These are phyloP conservation scores for Aspergillus unguis DNA, from an alignment of 2,329 filamentous ascomycete species.

Conservation along the genomic window DNA sequence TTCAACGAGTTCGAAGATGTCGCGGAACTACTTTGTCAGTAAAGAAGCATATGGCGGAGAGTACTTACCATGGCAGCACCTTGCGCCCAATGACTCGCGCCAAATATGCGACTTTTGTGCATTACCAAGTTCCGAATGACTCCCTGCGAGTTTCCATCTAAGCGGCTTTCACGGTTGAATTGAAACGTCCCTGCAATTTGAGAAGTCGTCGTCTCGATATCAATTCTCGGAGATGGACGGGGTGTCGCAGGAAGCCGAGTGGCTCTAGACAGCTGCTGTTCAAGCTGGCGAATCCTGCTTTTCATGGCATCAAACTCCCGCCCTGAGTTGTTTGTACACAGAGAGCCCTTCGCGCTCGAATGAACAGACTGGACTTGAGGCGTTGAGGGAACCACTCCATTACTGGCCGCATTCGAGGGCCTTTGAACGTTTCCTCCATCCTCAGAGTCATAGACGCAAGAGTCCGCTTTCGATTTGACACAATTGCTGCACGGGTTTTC, in stretches of 20 bases:
- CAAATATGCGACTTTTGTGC: constrained; percentile 56
- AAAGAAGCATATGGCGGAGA: not conserved
- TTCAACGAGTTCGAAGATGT: constrained; percentile 46
- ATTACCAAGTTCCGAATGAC: constrained; percentile 44
- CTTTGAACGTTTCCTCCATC: not conserved
- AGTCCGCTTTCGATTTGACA: constrained; percentile 38
- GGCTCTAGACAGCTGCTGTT: constrained; percentile 40
- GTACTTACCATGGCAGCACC: constrained; percentile 45
- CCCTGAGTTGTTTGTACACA: constrained; percentile 24
- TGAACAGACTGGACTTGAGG: constrained; percentile 8
- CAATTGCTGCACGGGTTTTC: constrained; percentile 60
- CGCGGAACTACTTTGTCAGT: constrained; percentile 14
- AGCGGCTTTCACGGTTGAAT: constrained; percentile 38
- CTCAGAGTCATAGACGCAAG: constrained; percentile 17
- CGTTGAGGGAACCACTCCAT: not conserved
- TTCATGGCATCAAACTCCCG: constrained; percentile 40
- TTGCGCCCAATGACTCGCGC: constrained; percentile 57
- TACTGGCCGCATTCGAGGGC: not conserved
- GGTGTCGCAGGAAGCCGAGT: constrained; percentile 16
- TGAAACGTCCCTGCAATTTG: constrained; percentile 45
- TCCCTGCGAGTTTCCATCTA: constrained; percentile 28
- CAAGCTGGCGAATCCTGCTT: constrained; percentile 43
- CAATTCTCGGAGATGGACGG: constrained; percentile 21
- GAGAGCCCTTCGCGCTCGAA: constrained; percentile 16
- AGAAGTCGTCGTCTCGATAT: constrained; percentile 40